Evolutionary conservation across 2,329 filamentous ascomycete species (phyloP).

Genomic region (Sporothrix humicola): DNA sequence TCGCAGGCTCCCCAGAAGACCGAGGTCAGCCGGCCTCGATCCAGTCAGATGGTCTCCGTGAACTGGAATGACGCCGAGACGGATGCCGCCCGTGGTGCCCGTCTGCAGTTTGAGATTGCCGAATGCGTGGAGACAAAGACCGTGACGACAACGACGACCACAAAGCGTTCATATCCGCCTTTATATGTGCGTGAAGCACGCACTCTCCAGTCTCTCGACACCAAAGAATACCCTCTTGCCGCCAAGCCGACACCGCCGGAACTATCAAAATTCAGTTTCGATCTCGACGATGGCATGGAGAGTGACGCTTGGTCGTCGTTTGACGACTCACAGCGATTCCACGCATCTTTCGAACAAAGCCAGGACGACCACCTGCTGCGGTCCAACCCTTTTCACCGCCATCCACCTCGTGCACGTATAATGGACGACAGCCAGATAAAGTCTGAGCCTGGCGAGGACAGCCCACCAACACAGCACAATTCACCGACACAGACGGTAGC

Average conservation of each 20-base stretch:
- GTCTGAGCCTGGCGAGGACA: slow-evolving; percentile 44
- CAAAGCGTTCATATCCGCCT: slow-evolving; percentile 83
- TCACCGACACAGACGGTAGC: slow-evolving; percentile 39
- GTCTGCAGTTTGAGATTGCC: slow-evolving; percentile 62
- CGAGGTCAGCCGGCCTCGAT: slow-evolving; percentile 44
- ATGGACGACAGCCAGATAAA: slow-evolving; percentile 40
- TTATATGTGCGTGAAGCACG: slow-evolving; percentile 76
- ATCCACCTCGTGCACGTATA: slow-evolving; percentile 17
- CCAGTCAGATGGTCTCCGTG: slow-evolving; percentile 46
- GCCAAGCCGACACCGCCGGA: slow-evolving; percentile 79
- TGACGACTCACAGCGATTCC: slow-evolving; percentile 35
- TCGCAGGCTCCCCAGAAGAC: slow-evolving; percentile 40
- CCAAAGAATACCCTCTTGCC: slow-evolving; percentile 89
- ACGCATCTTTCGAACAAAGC: slow-evolving; percentile 30
- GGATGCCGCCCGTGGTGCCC: slow-evolving; percentile 40
- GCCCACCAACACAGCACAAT: slow-evolving; percentile 42
- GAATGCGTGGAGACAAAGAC: slow-evolving; percentile 72
- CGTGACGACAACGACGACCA: slow-evolving; percentile 91
- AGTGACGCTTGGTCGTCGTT: slow-evolving; percentile 46
- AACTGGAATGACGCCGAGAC: slow-evolving; percentile 45
- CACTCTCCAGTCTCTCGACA: slow-evolving; percentile 73
- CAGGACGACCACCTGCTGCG: slow-evolving; percentile 31
- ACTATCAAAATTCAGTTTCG: slow-evolving; percentile 77
- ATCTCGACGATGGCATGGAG: slow-evolving; percentile 63
- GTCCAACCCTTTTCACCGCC: slow-evolving; percentile 22